phyloP scores from a whole-genome alignment of 768 basidiomycete species.

The Hortiboletus campestris region DNA sequence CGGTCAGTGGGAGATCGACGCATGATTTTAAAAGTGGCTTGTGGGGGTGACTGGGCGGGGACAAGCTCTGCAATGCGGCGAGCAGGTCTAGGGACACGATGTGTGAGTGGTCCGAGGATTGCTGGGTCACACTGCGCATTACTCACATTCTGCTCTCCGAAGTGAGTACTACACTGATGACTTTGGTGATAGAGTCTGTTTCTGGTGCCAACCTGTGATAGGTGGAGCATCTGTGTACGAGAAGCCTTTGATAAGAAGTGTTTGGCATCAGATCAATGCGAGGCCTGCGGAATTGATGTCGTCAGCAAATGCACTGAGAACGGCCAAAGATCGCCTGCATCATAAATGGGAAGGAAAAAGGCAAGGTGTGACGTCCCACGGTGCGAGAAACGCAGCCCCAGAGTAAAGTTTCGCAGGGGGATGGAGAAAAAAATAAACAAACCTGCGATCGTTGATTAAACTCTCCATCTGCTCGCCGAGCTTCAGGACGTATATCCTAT shows the following conservation, averaged over 20 bases:
- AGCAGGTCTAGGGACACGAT: slow-evolving; percentile 48
- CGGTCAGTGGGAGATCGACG: slow-evolving; percentile 59
- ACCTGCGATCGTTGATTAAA: slow-evolving; percentile 75
- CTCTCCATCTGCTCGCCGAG: slow-evolving; percentile 85
- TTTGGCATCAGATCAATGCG: slow-evolving; percentile 66
- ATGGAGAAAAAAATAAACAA: slow-evolving; percentile 25
- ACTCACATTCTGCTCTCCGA: slow-evolving; percentile 76
- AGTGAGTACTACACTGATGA: slow-evolving; percentile 54
- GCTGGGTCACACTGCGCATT: background rate
- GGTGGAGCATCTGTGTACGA: slow-evolving; percentile 81
- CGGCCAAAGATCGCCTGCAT: background rate
- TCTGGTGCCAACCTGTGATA: slow-evolving; percentile 79
- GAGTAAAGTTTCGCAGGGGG: background rate
- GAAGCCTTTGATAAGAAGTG: slow-evolving; percentile 80
- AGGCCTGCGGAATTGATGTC: slow-evolving; percentile 38
- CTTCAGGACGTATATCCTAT: slow-evolving; percentile 83
- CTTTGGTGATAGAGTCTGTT: slow-evolving; percentile 60
- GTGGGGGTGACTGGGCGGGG: slow-evolving; percentile 64
- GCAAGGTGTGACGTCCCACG: background rate
- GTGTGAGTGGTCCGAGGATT: slow-evolving; percentile 12
- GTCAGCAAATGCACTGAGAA: slow-evolving; percentile 21
- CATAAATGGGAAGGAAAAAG: background rate
- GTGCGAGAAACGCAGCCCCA: slow-evolving; percentile 1
- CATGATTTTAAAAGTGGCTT: slow-evolving; percentile 90
- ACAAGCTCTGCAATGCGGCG: slow-evolving; percentile 75